phyloP scores from a whole-genome alignment of 2,329 filamentous ascomycete species.

The Colletotrichum gloeosporioides region DNA sequence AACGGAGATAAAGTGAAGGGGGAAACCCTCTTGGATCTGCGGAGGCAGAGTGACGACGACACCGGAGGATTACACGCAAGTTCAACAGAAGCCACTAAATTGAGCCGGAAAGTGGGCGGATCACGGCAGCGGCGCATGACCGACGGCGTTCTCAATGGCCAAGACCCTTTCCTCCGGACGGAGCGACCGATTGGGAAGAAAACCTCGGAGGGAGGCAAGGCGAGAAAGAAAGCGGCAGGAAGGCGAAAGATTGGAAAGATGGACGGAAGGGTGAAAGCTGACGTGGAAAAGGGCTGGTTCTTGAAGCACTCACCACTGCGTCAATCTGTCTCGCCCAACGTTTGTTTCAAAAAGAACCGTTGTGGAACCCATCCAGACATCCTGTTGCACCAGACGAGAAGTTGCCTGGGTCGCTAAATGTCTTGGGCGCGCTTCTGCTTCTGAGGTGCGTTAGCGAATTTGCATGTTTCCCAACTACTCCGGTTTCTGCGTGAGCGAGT shows the following conservation, averaged over 20 bases:
- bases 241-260: background rate
- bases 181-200: background rate
- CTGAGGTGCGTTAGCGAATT: background rate
- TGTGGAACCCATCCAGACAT: background rate
- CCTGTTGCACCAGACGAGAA: background rate
- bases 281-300: background rate
- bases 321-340: background rate
- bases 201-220: background rate
- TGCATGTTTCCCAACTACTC: background rate
- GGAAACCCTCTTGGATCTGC: background rate
- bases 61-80: background rate
- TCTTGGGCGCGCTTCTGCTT: background rate
- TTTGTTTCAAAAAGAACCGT: background rate
- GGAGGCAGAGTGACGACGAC: background rate
- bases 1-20: background rate
- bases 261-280: background rate
- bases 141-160: background rate
- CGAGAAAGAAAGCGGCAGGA: background rate
- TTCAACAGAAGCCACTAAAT: background rate
- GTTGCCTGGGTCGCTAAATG: background rate
- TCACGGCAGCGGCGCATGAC: slow-evolving; percentile 1
- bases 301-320: background rate
- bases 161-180: background rate
- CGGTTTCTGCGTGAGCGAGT: background rate
- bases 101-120: slow-evolving; percentile 11